A percentile compares a stretch with the other conserved stretches of the same genome.
Evolutionary conservation across 1,139 yeast species (phyloP).

Genomic region (Sugiyamaella sp.): DNA sequence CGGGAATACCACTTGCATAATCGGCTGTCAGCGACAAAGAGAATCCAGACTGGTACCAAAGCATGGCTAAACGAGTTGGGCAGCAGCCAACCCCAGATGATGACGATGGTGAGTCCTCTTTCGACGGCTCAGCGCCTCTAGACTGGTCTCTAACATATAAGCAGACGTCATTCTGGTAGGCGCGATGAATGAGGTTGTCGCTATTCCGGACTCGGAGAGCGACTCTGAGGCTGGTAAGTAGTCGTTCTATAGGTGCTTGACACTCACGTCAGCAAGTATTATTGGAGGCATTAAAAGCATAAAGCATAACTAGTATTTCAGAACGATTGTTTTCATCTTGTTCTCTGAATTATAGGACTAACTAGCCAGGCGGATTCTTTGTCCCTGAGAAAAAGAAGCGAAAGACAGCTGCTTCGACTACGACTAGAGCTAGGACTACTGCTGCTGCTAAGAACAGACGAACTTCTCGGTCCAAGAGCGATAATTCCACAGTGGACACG

Average conservation of each 20-base stretch:
- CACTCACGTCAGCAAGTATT: background rate
- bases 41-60: background rate
- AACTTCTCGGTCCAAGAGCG: background rate
- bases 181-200: background rate
- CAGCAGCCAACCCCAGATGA: background rate
- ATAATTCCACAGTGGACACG: conserved; percentile 8
- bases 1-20: too few relatives aligned
- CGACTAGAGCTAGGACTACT: background rate
- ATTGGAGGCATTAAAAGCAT: too few relatives aligned
- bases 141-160: background rate
- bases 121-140: background rate
- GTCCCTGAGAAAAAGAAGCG: conserved; percentile 16
- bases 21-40: background rate
- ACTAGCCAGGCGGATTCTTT: conserved; percentile 13
- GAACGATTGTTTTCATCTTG: background rate
- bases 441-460: background rate
- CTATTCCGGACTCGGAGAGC: background rate
- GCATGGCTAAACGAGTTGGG: background rate
- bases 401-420: conserved; percentile 1
- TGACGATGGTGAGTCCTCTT: background rate
- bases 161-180: conserved; percentile 1
- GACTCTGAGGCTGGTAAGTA: conserved; percentile 11
- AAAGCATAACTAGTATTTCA: background rate
- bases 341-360: background rate
- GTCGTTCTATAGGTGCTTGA: background rate